These are phyloP conservation scores for Curvularia spicifera DNA, from an alignment of 2,329 filamentous ascomycete genomes.

Conservation along the genomic window DNA sequence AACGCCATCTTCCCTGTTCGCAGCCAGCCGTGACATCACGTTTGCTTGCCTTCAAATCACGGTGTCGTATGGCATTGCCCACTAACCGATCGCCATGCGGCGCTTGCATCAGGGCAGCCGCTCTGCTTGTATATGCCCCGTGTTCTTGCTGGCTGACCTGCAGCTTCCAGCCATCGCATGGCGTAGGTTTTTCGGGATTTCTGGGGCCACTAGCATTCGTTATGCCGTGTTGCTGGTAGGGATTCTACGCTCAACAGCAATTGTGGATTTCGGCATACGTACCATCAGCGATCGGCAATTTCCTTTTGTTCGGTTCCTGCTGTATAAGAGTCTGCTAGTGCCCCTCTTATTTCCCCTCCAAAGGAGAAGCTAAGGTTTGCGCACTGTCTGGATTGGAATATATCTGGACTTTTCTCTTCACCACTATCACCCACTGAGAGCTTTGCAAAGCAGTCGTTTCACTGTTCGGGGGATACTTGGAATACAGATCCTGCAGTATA, in stretches of 20 bases:
- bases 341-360: conserved; percentile 22
- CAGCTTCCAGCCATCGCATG: conserved; percentile 13
- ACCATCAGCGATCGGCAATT: conserved; percentile 13
- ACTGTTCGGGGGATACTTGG: conserved; percentile 27
- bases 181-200: conserved; percentile 15
- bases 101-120: neutral
- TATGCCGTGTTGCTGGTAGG: conserved; percentile 23
- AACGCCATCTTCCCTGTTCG: conserved; percentile 2
- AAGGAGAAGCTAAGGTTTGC: conserved; percentile 22
- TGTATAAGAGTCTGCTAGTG: conserved; percentile 37
- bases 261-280: conserved; percentile 32
- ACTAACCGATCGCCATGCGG: neutral
- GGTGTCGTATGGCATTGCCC: neutral
- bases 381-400: conserved; percentile 35
- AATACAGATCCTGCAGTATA: conserved; percentile 28
- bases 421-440: conserved; percentile 3
- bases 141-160: conserved; percentile 18
- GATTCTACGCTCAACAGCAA: conserved; percentile 29
- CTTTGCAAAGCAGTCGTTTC: conserved; percentile 1
- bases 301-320: conserved; percentile 6
- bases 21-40: conserved; percentile 23
- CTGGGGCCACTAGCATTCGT: conserved; percentile 28
- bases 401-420: conserved; percentile 30
- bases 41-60: neutral
- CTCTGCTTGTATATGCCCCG: conserved; percentile 4